Evolutionary conservation across 306 rosid species (phyloP), one percentile per base, ranked within the genome.

Genomic region (Cercis canadensis): DNA sequence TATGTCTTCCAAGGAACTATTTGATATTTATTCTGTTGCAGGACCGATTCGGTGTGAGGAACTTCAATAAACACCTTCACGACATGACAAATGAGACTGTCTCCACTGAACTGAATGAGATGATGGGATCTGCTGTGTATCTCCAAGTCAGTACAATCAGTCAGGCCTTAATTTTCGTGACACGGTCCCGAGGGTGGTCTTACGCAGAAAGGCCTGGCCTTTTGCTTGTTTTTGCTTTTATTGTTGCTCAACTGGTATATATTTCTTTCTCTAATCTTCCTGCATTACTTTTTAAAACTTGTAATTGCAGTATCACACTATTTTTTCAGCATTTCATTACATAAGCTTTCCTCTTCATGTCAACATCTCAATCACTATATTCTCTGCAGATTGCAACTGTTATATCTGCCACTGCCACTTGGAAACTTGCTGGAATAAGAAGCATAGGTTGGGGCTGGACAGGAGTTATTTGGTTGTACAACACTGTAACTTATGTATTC

Each of bases 131-230:
- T 53, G 90, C 92, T 69, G 67, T 89, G 33, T 85, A 89, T 72
- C 90, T 89, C 67, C 96, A 85, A 89, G 91, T 87, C 73, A 89
- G 96, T 46, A 78, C 79, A 64, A 89, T 89, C 37, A 85, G 90
- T 78, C 92, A 89, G 67, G 92, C 96, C 45, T 75, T 89, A 36
- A 87, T 89, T 69, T 89, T 89, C 31, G 90, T 89, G 54, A 89
- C 96, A 15, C 88, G 92, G 33, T 82, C 92, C 1, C 62, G 88
- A 69, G 85, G 90, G 12, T 89, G 96, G 92, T 89, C 96, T 11
- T 89, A 84, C 73, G 12, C 62, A 32, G 92, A 89, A 75, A 81
- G 96, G 62, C 96, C 96, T 1, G 90, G 96, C 29, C 21, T 77
- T 69, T 68, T 89, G 81, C 96, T 87, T 40, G 80, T 79, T 14